phyloP scores from a whole-genome alignment of 225 moss, liverwort and hornwort species.

The Ulota crispa region DNA sequence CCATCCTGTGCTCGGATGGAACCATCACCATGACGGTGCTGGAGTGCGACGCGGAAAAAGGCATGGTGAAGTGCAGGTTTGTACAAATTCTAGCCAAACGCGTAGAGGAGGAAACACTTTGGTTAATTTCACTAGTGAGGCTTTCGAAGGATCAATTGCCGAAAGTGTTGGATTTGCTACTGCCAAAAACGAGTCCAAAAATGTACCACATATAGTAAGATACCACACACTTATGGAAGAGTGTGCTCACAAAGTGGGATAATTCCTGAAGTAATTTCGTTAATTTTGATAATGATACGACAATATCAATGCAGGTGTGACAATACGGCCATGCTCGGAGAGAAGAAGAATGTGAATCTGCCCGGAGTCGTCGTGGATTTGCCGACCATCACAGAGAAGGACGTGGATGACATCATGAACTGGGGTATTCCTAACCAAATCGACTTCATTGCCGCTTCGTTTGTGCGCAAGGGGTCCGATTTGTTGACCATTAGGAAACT shows the following conservation, averaged over 20 bases:
- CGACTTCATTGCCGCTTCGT: conserved; percentile 95
- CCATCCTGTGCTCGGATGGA: conserved; percentile 82
- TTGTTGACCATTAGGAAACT: conserved; percentile 62
- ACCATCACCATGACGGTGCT: conserved; percentile 70
- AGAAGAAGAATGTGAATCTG: conserved; percentile 90
- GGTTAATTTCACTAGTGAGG: not conserved
- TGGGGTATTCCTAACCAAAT: conserved; percentile 93
- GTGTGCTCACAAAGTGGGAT: too few species aligned
- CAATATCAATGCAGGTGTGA: conserved; percentile 47
- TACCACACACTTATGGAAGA: not conserved
- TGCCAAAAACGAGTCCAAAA: not conserved
- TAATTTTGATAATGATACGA: not conserved
- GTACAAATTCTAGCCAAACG: not conserved
- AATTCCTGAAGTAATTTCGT: not conserved
- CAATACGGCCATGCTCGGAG: conserved; percentile 82
- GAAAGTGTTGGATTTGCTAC: not conserved
- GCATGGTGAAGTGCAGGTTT: conserved; percentile 61
- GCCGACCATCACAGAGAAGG: conserved; percentile 89
- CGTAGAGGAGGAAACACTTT: not conserved
- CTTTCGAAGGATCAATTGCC: not conserved
- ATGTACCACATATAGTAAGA: not conserved
- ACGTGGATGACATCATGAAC: conserved; percentile 76
- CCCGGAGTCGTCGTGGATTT: conserved; percentile 91
- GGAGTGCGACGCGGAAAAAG: conserved; percentile 52
- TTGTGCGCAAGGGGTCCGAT: conserved; percentile 85